Conservation (phyloP, 2,329 filamentous ascomycete genomes). For the Ophiocordyceps camponoti-floridani region DNA sequence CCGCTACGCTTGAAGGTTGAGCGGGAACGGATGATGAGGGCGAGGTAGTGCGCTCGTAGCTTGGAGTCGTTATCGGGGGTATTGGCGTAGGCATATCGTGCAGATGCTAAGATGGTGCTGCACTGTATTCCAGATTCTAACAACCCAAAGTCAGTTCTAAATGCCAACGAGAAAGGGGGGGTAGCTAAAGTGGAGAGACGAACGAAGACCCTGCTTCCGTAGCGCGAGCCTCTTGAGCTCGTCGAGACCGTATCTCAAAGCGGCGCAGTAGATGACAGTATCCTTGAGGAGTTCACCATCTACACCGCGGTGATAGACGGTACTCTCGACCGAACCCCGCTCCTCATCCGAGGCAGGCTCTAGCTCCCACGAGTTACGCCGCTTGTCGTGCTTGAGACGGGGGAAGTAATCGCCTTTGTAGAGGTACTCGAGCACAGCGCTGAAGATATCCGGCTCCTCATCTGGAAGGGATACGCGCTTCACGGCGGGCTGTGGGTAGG, state of each 20-base stretch:
- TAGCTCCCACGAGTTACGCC: conserved; percentile 64
- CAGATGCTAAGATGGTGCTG: conserved; percentile 69
- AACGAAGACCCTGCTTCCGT: conserved; percentile 73
- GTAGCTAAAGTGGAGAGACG: conserved; percentile 12
- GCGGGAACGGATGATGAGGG: conserved; percentile 76
- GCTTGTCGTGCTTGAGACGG: conserved; percentile 65
- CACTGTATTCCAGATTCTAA: conserved; percentile 62
- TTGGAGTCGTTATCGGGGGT: conserved; percentile 86
- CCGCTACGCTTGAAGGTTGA: conserved; percentile 84
- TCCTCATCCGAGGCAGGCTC: conserved; percentile 38
- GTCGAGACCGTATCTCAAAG: conserved; percentile 66
- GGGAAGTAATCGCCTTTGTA: conserved; percentile 93
- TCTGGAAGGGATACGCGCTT: conserved; percentile 68
- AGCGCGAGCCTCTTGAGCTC: conserved; percentile 73
- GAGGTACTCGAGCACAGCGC: conserved; percentile 74
- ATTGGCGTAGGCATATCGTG: conserved; percentile 77
- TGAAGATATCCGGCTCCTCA: conserved; percentile 82
- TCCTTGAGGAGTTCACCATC: conserved; percentile 64
- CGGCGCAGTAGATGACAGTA: conserved; percentile 80
- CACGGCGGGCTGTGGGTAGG: conserved; percentile 15
- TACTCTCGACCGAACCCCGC: conserved; percentile 35
- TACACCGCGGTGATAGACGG: conserved; percentile 47
- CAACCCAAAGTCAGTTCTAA: not conserved
- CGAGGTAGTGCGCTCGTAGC: conserved; percentile 76
- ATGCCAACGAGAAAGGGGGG: not conserved